These are phyloP conservation scores for Trichoderma atrobrunneum DNA, from an alignment of 2,329 filamentous ascomycete genomes.

Conservation along the genomic window DNA sequence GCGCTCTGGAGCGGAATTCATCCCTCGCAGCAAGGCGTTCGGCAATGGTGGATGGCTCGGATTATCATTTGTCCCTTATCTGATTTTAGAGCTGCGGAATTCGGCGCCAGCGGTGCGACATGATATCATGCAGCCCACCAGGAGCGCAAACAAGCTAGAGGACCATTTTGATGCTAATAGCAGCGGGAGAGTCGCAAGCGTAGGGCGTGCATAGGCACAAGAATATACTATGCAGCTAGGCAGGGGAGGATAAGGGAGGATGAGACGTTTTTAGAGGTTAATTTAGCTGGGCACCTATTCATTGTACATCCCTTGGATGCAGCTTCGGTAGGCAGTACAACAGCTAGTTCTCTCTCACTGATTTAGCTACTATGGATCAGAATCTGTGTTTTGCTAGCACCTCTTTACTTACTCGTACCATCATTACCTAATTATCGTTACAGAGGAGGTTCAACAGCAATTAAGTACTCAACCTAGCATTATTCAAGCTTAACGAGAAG, in stretches of 20 bases:
- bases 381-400: not conserved
- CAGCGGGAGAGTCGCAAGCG: not conserved
- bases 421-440: not conserved
- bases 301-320: not conserved
- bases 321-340: not conserved
- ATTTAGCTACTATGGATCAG: not conserved
- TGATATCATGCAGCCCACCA: slow-evolving; percentile 15
- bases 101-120: not conserved
- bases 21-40: not conserved
- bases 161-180: not conserved
- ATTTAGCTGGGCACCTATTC: not conserved
- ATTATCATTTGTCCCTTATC: slow-evolving; percentile 15
- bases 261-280: not conserved
- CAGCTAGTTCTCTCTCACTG: too few relatives aligned
- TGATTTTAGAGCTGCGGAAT: not conserved
- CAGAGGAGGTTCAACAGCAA: not conserved
- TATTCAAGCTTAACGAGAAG: not conserved
- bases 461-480: not conserved
- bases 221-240: not conserved
- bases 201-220: not conserved
- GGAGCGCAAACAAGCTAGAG: not conserved
- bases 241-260: not conserved
- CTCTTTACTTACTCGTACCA: not conserved
- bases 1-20: slow-evolving; percentile 10
- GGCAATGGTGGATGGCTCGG: not conserved